Evolutionary conservation across 2,329 filamentous ascomycete species (phyloP).

Genomic region (Paecilomyces variotii): DNA sequence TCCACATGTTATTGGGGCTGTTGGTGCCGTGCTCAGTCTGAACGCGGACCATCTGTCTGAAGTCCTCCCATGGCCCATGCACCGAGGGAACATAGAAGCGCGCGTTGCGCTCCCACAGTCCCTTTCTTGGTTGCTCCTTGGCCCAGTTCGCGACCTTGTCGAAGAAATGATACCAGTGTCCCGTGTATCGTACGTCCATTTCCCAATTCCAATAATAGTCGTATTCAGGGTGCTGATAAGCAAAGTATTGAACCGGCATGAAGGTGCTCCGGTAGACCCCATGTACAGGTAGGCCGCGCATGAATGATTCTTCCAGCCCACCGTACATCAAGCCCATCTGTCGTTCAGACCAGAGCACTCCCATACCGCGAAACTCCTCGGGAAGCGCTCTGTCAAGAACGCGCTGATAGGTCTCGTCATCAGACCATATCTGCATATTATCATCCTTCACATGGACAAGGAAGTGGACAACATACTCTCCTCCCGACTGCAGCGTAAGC

Average conservation of each 20-base stretch:
- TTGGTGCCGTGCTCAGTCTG: conserved; percentile 64
- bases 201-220: conserved; percentile 86
- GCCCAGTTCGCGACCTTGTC: conserved; percentile 63
- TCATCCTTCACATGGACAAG: conserved; percentile 72
- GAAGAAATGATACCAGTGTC: conserved; percentile 75
- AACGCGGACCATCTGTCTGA: conserved; percentile 66
- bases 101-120: conserved; percentile 71
- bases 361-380: conserved; percentile 78
- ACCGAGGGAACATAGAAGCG: conserved; percentile 70
- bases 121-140: conserved; percentile 65
- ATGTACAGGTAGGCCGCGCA: conserved; percentile 67
- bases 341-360: conserved; percentile 85
- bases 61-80: conserved; percentile 73
- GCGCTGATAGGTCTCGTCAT: conserved; percentile 62
- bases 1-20: conserved; percentile 61
- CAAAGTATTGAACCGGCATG: conserved; percentile 93
- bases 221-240: conserved; percentile 69
- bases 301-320: conserved; percentile 71
- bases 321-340: conserved; percentile 91
- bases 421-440: conserved; percentile 71
- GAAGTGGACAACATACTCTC: conserved; percentile 70
- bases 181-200: conserved; percentile 70
- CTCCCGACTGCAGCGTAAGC: conserved; percentile 62
- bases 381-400: conserved; percentile 65
- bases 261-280: conserved; percentile 87